Evolutionary conservation across 2,329 filamentous ascomycete species (phyloP), one percentile per base, ranked within the genome.

Genomic region (Huntiella savannae): DNA sequence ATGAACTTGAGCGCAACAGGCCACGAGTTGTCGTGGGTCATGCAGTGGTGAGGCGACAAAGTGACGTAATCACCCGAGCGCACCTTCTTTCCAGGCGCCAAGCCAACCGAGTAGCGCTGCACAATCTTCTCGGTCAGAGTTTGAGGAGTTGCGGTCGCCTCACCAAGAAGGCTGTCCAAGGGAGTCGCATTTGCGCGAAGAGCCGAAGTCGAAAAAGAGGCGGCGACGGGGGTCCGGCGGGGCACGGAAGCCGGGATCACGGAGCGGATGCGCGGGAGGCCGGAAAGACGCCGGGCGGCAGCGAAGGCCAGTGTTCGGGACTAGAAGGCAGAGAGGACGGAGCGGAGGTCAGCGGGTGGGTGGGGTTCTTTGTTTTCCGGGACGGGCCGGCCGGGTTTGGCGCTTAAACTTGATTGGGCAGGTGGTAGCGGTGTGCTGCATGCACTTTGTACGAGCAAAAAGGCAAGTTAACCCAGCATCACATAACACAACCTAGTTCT

Each of bases 111-210:
- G 60, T 93, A 79, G 12, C 70, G 64, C 60, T 95, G 87, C 0
- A 94, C 79, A 49, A 95, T 94, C 68, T 94, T 94, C 60, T 95
- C 87, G 2, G 83, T 91, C 44, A 94, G 63, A 2, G 83, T 95
- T 62, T 94, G 86, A 0, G 82, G 73, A 2, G 47, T 46, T 13
- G 48, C 45, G 34, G 47, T 37, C n/a, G 35, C 43, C 17, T 39
- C 35, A 17, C 41, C 43, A 17, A 45, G 33, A 4, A 49, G 17
- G 10, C 38, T 41, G 33, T 42, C 39, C 16, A 46, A 48, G 5
- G 37, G 38, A 15, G 49, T 34, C n/a, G 41, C 34, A 32, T 43
- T 47, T 12, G 48, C 46, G 51, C 45, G 11, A 53, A 37, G 41
- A 43, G 22, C 22, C 33, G 59, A 41, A 15, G 49, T 45, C 33